Conservation (phyloP, 495 filamentous ascomycete species). For the Penicillium fimorum region DNA sequence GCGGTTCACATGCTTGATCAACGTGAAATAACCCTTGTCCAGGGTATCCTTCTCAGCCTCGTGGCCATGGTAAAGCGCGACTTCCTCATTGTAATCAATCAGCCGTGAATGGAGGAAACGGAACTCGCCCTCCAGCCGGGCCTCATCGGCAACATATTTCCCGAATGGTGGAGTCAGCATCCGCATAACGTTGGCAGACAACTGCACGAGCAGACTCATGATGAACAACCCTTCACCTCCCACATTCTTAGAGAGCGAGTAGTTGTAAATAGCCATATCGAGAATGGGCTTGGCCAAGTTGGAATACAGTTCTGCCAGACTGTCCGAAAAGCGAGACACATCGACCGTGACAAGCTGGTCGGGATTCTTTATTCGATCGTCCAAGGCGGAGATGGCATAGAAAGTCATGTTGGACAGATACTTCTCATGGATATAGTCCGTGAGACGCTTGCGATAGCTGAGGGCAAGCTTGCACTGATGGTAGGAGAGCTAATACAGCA, state of each 20-base stretch:
- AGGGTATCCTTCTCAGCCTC: constrained; percentile 95
- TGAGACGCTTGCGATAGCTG: constrained; percentile 87
- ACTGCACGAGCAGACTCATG: constrained; percentile 89
- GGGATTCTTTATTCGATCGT: constrained; percentile 97
- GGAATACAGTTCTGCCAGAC: constrained; percentile 90
- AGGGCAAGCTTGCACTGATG: constrained; percentile 94
- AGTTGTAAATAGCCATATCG: constrained; percentile 96
- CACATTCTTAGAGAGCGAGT: constrained; percentile 85
- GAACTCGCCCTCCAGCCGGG: constrained; percentile 91
- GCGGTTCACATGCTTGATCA: constrained; percentile 98
- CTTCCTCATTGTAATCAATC: constrained; percentile 93
- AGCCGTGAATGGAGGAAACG: constrained; percentile 90
- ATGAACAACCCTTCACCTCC: constrained; percentile 92
- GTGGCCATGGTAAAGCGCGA: constrained; percentile 89
- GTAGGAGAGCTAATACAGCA: constrained; percentile 72
- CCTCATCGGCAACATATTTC: constrained; percentile 96
- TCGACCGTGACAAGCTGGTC: constrained; percentile 97
- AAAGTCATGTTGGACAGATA: constrained; percentile 97
- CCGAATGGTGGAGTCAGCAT: constrained; percentile 96
- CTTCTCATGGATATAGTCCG: constrained; percentile 86
- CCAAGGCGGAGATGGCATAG: constrained; percentile 90
- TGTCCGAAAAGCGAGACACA: constrained; percentile 93
- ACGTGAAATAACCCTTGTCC: constrained; percentile 96
- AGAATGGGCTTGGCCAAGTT: constrained; percentile 95
- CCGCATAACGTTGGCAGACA: constrained; percentile 91